Base-by-base conservation (phyloP, 768 basidiomycete species). In the Agaricus subrufescens region DNA sequence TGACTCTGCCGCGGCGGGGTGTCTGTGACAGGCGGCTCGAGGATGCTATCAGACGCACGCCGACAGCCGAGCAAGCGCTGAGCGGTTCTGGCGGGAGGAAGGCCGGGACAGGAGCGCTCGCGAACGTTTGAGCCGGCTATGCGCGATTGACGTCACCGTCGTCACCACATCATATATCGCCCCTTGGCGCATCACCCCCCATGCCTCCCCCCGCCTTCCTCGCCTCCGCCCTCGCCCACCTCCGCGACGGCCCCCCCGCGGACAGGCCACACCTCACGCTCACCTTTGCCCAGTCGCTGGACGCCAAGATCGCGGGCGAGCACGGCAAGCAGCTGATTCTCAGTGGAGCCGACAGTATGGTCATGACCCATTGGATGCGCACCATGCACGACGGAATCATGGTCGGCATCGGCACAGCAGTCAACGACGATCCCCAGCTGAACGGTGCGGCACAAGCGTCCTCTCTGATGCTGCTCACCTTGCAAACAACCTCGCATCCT, bases 351-450 rank as follows among this genome's bases (percentile, higher is more conserved):
- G 90, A 97, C 63, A 93, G 89, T 69, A 87, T 95, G 86, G 60
- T 81, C 42, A 92, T 99, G 88, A 98, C 96, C 10, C 96, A 98
- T 69, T 90, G 91, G 94, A 84, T 98, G 83, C 77, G 96, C 59
- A 79, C 91, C 0, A 82, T 92, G 79, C 96, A 98, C 70, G 92
- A 97, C 63, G 94, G 81, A 8, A 98, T 99, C 58, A 73, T 99
- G 12, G 78, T 99, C 44, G 96, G 96, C 2, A 82, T 94, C 38
- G 91, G 89, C 7, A 98, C 96, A 0, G 85, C 91, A 23, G 71
- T 93, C 45, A 91, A 93, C 58, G 96, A 99, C 64, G 80, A 99
- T 67, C 96, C 96, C 3, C 90, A 97, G 65, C 76, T 99, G n/a
- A 96, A 95, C 62, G 84, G 95, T 91, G 62, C 61, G 84, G 67